Conservation (phyloP, 1,139 yeast species). For the Neolecta irregularis region DNA sequence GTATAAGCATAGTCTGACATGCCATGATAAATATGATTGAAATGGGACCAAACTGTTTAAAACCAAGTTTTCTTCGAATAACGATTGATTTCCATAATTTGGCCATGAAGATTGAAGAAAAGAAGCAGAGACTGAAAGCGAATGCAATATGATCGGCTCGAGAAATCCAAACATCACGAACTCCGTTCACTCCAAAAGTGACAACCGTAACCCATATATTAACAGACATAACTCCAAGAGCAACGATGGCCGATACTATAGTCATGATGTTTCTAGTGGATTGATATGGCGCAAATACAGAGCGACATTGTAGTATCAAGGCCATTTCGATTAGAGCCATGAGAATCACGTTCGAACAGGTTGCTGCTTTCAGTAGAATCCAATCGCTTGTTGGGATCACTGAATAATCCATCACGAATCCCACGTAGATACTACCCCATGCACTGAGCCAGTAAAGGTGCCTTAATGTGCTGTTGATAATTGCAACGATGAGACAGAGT, state of each 20-base stretch:
- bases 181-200: too few relatives aligned
- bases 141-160: slow-evolving; percentile 38
- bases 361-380: slow-evolving; percentile 40
- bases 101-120: slow-evolving; percentile 40
- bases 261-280: slow-evolving; percentile 31
- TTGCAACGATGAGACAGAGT: too few relatives aligned
- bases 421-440: slow-evolving; percentile 34
- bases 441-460: slow-evolving; percentile 38
- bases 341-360: slow-evolving; percentile 43
- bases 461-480: too few relatives aligned
- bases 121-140: slow-evolving; percentile 49
- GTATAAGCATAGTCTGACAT: slow-evolving; percentile 66
- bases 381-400: slow-evolving; percentile 25
- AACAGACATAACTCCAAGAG: slow-evolving; percentile 36
- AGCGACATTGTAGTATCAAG: slow-evolving; percentile 50
- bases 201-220: too few relatives aligned
- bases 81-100: slow-evolving; percentile 56
- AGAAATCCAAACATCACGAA: slow-evolving; percentile 22
- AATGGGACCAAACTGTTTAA: slow-evolving; percentile 65
- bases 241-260: slow-evolving; percentile 30
- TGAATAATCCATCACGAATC: slow-evolving; percentile 34
- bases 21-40: slow-evolving; percentile 70
- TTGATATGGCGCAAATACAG: slow-evolving; percentile 45
- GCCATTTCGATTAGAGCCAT: slow-evolving; percentile 47
- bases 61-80: slow-evolving; percentile 58